Evolutionary conservation across 78 protist species (phyloP), one percentile per base, ranked within the genome.

Genomic region (Dictyostelium firmibasis): DNA sequence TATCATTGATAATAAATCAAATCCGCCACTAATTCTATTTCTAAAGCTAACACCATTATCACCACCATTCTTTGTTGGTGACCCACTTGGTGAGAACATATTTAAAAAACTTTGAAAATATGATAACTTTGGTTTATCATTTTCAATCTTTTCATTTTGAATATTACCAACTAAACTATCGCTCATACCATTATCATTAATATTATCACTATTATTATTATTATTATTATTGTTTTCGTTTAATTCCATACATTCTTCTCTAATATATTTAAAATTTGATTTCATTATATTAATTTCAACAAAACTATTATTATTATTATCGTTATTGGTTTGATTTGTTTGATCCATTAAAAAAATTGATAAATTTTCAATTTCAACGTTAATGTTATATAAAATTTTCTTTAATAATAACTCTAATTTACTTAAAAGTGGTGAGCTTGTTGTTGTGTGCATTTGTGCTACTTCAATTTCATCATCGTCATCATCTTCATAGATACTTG

Each of bases 251-350:
- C 35, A 64, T 25, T 64, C 75, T 23, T 76, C 82, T 41, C 7
- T 18, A 43, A 77, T 77, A 77, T 77, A 77, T 41, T 35, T 13
- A 43, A 77, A 77, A 20, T 77, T 77, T 77, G 83, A 77, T 77
- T 77, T 77, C 50, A 77, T 41, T 41, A 77, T 77, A 77, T 77
- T 77, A 14, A 77, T 77, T 77, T 77, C 83, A 7, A 77, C 83
- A 77, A 41, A 77, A 16, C 70, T 60, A 23, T 3, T 36, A 81
- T 27, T 83, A 83, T 57, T 64, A 47, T 83, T 62, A 64, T n/a
- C n/a, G n/a, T n/a, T n/a, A n/a, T n/a, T n/a, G n/a, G n/a, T n/a
- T n/a, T n/a, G n/a, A n/a, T n/a, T n/a, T n/a, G 27, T 83, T 64
- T 31, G 60, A 81, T 44, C 60, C 53, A 76, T 38, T 76, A 76